Percentiles rank a stretch among this genome's conserved stretches.
Evolutionary conservation across 306 rosid species (phyloP).

Genomic region (Ziziphus jujuba): DNA sequence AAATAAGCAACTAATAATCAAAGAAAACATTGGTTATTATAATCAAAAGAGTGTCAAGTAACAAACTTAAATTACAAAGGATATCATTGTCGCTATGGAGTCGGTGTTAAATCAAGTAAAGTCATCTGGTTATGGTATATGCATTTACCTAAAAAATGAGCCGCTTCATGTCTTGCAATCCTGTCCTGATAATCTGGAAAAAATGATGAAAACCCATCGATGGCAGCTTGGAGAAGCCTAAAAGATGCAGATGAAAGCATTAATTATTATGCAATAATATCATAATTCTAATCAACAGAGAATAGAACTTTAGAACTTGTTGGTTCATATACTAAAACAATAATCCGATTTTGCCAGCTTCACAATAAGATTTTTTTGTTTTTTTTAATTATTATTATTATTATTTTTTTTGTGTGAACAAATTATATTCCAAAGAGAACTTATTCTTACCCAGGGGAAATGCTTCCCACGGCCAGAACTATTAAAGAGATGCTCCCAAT

Average conservation of each 20-base stretch:
- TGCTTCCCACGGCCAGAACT: conserved; percentile 92
- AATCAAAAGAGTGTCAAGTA: conserved; percentile 22
- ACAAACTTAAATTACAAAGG: conserved; percentile 36
- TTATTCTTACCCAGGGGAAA: conserved; percentile 76
- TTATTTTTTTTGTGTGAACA: neutral
- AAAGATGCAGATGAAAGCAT: conserved; percentile 29
- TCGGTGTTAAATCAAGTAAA: neutral
- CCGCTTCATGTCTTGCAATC: conserved; percentile 93
- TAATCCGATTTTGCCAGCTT: neutral
- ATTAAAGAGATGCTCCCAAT: conserved; percentile 84
- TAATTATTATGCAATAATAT: conserved; percentile 25
- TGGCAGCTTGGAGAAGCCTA: conserved; percentile 97
- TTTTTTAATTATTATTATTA: no score
- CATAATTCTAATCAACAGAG: neutral
- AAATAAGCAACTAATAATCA: conserved; percentile 69
- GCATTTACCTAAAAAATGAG: conserved; percentile 74
- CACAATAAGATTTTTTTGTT: neutral
- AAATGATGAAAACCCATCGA: conserved; percentile 75
- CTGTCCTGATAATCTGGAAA: conserved; percentile 95
- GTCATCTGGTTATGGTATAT: conserved; percentile 14
- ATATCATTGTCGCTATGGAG: neutral
- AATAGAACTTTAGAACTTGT: no score
- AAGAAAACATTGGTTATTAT: neutral
- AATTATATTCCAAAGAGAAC: conserved; percentile 8
- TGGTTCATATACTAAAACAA: no score